Evolutionary conservation across 148 eudicot species (phyloP).

Genomic region (Rhododendron molle): DNA sequence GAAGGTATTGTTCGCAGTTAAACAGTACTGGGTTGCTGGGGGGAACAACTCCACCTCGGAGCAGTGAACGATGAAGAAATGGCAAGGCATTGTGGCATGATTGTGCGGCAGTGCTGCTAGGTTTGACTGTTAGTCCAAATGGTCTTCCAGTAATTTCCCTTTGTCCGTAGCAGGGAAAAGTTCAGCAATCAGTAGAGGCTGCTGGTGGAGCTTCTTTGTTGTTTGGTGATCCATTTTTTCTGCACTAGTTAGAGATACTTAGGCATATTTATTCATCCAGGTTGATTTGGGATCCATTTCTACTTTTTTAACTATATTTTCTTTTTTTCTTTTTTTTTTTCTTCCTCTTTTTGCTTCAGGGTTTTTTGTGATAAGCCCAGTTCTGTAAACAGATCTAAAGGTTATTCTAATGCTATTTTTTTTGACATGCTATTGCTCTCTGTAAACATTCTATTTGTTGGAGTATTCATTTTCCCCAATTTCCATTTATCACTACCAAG

Average conservation of each 20-base stretch:
- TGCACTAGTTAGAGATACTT: neutral
- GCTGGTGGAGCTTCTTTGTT: slow-evolving; percentile 1
- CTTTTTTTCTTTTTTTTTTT: neutral
- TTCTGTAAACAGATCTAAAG: neutral
- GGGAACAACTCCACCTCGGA: slow-evolving; percentile 24
- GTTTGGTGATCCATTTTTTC: neutral
- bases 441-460: neutral
- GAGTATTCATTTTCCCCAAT: neutral
- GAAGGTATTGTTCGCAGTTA: slow-evolving; percentile 38
- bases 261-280: neutral
- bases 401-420: neutral
- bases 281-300: neutral
- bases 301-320: neutral
- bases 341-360: neutral
- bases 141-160: neutral
- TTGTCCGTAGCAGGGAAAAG: neutral
- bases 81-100: slow-evolving; percentile 4
- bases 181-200: neutral
- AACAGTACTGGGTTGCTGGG: slow-evolving; percentile 42
- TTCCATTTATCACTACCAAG: neutral
- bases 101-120: neutral
- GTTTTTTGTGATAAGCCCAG: neutral
- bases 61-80: neutral
- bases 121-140: neutral
- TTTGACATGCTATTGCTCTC: too few species aligned